Conservation (phyloP, 495 filamentous ascomycete genomes). For the Xylaria bambusicola region DNA sequence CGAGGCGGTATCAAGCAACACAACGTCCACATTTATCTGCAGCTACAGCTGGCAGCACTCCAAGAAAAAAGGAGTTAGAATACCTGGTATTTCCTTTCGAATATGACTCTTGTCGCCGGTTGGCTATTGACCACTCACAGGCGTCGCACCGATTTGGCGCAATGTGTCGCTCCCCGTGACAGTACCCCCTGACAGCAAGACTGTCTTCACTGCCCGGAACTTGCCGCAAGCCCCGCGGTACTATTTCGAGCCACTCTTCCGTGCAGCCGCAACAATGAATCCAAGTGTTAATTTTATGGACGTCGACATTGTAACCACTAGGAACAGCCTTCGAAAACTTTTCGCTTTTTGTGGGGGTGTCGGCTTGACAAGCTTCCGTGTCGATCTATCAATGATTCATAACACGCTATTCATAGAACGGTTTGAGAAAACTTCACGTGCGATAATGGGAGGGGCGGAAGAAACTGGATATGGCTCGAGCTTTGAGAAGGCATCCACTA, state of each 20-base stretch:
- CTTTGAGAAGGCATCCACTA: neutral
- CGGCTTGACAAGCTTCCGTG: neutral
- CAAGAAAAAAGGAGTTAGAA: neutral
- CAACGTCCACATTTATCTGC: neutral
- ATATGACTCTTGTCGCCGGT: neutral
- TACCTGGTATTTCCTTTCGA: neutral
- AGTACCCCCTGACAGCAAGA: neutral
- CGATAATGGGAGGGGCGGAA: too few species aligned
- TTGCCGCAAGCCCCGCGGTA: neutral
- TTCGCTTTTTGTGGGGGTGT: too few species aligned
- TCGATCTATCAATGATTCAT: neutral
- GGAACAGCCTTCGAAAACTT: too few species aligned
- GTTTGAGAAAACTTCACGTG: too few species aligned
- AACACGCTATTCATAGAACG: neutral
- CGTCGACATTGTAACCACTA: neutral
- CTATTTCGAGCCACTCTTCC: neutral
- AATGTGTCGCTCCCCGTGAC: neutral
- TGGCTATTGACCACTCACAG: neutral
- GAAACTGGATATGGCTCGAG: neutral
- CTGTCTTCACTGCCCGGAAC: too few species aligned
- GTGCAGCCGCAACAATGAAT: neutral
- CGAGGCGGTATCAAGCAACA: neutral
- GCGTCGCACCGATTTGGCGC: neutral
- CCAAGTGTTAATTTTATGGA: neutral
- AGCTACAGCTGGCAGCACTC: neutral